Evolutionary conservation across 2,329 filamentous ascomycete species (phyloP).

Genomic region (Pyricularia sp.): DNA sequence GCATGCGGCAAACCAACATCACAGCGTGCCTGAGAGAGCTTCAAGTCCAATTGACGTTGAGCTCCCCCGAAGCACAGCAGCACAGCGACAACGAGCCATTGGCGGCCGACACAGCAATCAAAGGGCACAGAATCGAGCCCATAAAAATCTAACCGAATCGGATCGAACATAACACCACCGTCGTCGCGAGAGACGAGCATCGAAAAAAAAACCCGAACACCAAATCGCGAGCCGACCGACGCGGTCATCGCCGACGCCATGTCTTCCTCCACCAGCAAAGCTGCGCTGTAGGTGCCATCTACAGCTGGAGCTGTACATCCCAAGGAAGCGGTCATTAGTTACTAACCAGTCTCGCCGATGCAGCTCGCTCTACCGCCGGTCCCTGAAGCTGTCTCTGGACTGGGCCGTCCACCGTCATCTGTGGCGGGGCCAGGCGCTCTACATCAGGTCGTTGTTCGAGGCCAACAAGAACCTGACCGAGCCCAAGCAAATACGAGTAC

Average conservation of each 20-base stretch:
- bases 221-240: background rate
- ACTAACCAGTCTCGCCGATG: constrained; percentile 6
- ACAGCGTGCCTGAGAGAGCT: background rate
- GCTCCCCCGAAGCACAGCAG: background rate
- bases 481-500: constrained; percentile 50
- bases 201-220: background rate
- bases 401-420: constrained; percentile 90
- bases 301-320: background rate
- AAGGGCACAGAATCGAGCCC: background rate
- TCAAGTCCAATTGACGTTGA: background rate
- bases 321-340: background rate
- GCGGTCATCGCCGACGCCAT: background rate
- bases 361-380: constrained; percentile 79
- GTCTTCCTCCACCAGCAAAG: constrained; percentile 30
- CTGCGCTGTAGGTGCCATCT: constrained; percentile 34
- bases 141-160: too few species aligned
- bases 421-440: constrained; percentile 93
- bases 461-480: constrained; percentile 80
- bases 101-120: background rate
- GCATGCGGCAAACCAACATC: background rate
- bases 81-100: background rate
- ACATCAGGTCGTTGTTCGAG: constrained; percentile 92
- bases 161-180: background rate
- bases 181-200: background rate
- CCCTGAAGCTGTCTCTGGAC: constrained; percentile 86